These are phyloP conservation scores for Fusarium sp. DNA, from an alignment of 2,329 filamentous ascomycete species.

Conservation along the genomic window DNA sequence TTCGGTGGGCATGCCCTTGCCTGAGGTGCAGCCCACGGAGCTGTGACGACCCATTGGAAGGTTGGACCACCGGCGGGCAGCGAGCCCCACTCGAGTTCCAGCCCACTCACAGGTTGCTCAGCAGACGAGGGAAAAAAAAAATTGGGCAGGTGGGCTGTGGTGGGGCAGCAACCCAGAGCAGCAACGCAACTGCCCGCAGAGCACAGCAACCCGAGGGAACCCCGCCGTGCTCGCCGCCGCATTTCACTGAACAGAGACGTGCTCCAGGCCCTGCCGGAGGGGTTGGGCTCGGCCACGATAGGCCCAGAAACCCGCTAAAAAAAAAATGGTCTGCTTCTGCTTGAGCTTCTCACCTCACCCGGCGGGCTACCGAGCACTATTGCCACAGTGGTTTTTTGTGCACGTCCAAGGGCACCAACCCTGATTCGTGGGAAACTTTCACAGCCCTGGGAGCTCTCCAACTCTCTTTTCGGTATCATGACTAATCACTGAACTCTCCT, in stretches of 20 bases:
- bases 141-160: conserved; percentile 36
- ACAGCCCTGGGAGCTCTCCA: neutral
- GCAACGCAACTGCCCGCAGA: neutral
- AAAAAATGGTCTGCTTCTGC: conserved; percentile 29
- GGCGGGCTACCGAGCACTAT: conserved; percentile 7
- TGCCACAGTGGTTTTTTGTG: conserved; percentile 22
- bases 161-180: conserved; percentile 11
- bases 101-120: neutral
- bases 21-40: neutral
- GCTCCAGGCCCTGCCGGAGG: conserved; percentile 35
- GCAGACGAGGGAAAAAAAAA: conserved; percentile 40
- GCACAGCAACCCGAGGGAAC: conserved; percentile 15
- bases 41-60: conserved; percentile 26
- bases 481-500: conserved; percentile 21
- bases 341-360: conserved; percentile 18
- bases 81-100: conserved; percentile 13
- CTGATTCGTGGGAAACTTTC: conserved; percentile 31
- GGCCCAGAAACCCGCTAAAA: conserved; percentile 37
- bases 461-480: neutral
- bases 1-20: conserved; percentile 16
- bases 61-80: conserved; percentile 28
- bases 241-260: conserved; percentile 29
- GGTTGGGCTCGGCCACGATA: conserved; percentile 32
- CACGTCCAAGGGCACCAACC: conserved; percentile 45
- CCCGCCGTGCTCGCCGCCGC: conserved; percentile 18